These are phyloP conservation scores for Blastobotrys muscicola DNA, from an alignment of 805 yeast species.

Conservation along the genomic window DNA sequence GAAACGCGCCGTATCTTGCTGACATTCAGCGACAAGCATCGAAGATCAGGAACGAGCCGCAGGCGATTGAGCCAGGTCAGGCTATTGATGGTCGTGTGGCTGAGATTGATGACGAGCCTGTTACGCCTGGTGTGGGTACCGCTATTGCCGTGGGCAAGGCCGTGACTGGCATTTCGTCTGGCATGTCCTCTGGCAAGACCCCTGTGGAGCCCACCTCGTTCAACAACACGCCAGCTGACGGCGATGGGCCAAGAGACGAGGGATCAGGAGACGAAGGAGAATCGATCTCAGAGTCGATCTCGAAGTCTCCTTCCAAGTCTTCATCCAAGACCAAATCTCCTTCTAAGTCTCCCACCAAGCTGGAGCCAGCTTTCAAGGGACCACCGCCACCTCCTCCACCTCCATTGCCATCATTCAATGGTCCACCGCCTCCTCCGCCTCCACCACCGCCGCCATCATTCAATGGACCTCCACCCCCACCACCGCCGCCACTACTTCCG, in stretches of 20 bases:
- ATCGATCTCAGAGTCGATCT: no score
- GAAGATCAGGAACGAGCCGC: not conserved
- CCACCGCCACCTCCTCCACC: conserved; percentile 28
- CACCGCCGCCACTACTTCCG: conserved; percentile 15
- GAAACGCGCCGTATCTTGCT: conserved; percentile 5
- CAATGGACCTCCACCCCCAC: conserved; percentile 23
- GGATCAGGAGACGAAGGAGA: conserved; percentile 17
- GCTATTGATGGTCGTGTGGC: not conserved
- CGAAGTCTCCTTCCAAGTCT: no score
- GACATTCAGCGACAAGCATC: conserved; percentile 6
- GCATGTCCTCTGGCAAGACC: not conserved
- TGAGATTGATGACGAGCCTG: not conserved
- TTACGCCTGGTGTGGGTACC: not conserved
- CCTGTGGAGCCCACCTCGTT: conserved; percentile 3
- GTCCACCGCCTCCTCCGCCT: conserved; percentile 27
- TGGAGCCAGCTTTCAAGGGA: not conserved
- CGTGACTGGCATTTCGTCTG: conserved; percentile 1
- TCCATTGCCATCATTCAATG: conserved; percentile 12
- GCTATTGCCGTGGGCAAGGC: conserved; percentile 1
- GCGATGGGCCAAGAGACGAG: conserved; percentile 34
- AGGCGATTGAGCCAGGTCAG: not conserved
- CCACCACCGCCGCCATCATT: conserved; percentile 15
- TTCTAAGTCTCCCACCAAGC: no score
- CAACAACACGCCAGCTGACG: conserved; percentile 31
- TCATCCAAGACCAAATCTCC: no score